Evolutionary conservation across 139 green algal genomes (phyloP).

Genomic region (Zygnema circumcarinatum): DNA sequence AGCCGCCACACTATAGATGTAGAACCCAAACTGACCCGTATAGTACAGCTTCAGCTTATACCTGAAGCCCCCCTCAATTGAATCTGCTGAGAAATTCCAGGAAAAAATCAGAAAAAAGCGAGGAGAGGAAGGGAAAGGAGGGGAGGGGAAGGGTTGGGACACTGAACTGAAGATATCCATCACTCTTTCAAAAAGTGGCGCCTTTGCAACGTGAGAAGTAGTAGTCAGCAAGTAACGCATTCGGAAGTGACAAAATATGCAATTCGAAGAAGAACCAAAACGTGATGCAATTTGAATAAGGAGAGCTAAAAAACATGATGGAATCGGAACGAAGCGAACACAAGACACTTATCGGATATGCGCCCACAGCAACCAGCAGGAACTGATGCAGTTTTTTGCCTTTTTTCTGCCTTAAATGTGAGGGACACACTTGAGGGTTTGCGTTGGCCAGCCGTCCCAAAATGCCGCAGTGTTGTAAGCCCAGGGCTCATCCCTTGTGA

Average conservation of each 20-base stretch:
- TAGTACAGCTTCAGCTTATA: constrained; percentile 57
- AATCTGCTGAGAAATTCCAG: neutral
- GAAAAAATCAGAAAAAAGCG: neutral
- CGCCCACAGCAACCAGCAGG: too few relatives aligned
- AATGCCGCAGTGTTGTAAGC: constrained; percentile 33
- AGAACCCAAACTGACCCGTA: constrained; percentile 34
- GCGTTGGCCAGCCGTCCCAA: constrained; percentile 38
- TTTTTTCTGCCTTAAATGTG: neutral
- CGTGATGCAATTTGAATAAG: too few relatives aligned
- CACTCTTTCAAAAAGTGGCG: neutral
- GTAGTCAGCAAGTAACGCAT: neutral
- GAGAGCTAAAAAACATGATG: too few relatives aligned
- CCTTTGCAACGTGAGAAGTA: neutral
- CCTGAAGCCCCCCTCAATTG: constrained; percentile 1
- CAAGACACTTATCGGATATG: too few relatives aligned
- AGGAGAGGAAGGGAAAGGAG: neutral
- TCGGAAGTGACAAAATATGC: neutral
- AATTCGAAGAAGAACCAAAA: too few relatives aligned
- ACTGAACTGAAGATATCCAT: neutral
- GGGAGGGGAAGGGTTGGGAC: neutral
- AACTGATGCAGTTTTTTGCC: too few relatives aligned
- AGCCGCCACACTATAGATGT: constrained; percentile 38
- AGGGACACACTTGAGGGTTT: constrained; percentile 25
- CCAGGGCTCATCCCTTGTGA: constrained; percentile 32
- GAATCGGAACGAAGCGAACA: too few relatives aligned